A percentile compares a stretch with the other conserved stretches of the same genome.
These are phyloP conservation scores for Solanum paucissectum DNA, from an alignment of 257 asterid species.

Conservation along the genomic window DNA sequence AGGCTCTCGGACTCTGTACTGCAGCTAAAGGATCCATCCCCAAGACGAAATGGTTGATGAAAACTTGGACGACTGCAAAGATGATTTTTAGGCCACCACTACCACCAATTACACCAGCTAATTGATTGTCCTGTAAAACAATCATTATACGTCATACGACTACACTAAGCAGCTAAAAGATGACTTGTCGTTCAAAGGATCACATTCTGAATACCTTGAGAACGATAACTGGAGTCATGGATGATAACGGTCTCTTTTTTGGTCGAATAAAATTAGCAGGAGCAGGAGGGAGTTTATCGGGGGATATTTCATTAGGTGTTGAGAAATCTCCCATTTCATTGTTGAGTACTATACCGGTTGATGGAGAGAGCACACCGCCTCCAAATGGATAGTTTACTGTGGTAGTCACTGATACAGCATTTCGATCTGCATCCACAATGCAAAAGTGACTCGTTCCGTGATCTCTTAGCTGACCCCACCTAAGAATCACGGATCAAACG, in stretches of 20 bases:
- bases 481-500: constrained; percentile 1
- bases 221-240: constrained; percentile 81
- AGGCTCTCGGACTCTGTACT: constrained; percentile 68
- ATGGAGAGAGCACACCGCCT: constrained; percentile 65
- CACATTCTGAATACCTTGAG: constrained; percentile 47
- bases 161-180: background rate
- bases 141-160: background rate
- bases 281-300: constrained; percentile 73
- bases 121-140: constrained; percentile 46
- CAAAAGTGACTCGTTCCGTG: constrained; percentile 89
- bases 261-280: constrained; percentile 79
- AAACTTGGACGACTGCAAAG: constrained; percentile 74
- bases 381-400: constrained; percentile 71
- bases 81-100: constrained; percentile 83
- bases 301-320: constrained; percentile 45
- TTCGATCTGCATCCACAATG: constrained; percentile 70
- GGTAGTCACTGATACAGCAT: constrained; percentile 84
- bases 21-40: constrained; percentile 77
- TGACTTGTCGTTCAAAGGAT: background rate
- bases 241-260: constrained; percentile 78
- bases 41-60: constrained; percentile 68
- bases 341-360: constrained; percentile 82
- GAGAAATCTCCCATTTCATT: constrained; percentile 96
- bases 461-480: constrained; percentile 77
- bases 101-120: constrained; percentile 84